phyloP scores from a whole-genome alignment of 1,284 basidiomycete species.

The Athelia psychrophila region DNA sequence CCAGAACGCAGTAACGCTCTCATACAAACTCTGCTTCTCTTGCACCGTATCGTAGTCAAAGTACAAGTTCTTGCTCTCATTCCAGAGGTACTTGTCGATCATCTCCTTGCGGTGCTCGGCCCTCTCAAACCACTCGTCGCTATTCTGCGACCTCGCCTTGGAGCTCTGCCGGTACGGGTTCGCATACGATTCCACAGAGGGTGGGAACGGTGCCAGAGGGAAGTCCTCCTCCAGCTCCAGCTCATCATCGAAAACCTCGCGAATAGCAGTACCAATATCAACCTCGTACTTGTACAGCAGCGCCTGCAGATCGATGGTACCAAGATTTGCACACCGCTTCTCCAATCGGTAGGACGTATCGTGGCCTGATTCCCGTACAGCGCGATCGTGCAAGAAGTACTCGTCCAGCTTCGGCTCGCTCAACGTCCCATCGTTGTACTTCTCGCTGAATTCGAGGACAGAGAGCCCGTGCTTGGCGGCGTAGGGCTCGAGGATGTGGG shows the following conservation, averaged over 20 bases:
- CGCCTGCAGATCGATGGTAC: constrained; percentile 94
- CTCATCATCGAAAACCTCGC: constrained; percentile 91
- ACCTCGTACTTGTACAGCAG: constrained; percentile 92
- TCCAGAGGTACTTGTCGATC: constrained; percentile 97
- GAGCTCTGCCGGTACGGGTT: constrained; percentile 62
- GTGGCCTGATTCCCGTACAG: constrained; percentile 93
- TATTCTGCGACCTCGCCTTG: constrained; percentile 59
- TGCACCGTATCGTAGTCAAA: constrained; percentile 95
- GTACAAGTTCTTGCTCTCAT: constrained; percentile 92
- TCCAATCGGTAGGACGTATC: constrained; percentile 98
- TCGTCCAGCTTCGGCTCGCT: constrained; percentile 91
- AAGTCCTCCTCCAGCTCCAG: constrained; percentile 93
- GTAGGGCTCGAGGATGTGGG: constrained; percentile 93
- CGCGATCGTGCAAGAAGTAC: constrained; percentile 96
- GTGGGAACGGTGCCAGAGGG: constrained; percentile 87
- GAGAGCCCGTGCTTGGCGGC: constrained; percentile 92
- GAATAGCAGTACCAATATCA: constrained; percentile 91
- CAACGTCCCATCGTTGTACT: constrained; percentile 86
- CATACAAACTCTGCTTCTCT: constrained; percentile 90
- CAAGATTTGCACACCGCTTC: constrained; percentile 94
- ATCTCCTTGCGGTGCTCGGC: constrained; percentile 79
- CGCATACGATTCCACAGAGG: constrained; percentile 75
- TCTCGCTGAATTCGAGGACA: constrained; percentile 97
- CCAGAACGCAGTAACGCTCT: constrained; percentile 96
- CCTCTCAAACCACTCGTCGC: constrained; percentile 88